Evolutionary conservation across 805 yeast species (phyloP).

Genomic region (Saccharomycopsis vini): DNA sequence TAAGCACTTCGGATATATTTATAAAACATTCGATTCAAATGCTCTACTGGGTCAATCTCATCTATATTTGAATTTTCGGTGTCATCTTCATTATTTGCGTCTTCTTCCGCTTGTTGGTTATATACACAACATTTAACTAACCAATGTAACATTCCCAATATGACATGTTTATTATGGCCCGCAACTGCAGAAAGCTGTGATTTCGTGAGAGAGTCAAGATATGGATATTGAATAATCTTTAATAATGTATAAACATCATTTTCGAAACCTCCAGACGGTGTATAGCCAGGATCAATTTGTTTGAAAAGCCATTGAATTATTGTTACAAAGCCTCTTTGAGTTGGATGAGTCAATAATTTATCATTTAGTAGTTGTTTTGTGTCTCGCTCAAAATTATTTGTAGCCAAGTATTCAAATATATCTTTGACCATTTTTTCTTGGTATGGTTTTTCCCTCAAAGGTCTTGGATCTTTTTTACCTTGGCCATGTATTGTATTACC

Average conservation of each 20-base stretch:
- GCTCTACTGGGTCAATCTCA: constrained; percentile 19
- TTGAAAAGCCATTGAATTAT: constrained; percentile 75
- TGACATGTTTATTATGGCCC: constrained; percentile 78
- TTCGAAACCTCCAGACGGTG: constrained; percentile 43
- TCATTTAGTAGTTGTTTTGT: constrained; percentile 60
- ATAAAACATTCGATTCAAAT: constrained; percentile 35
- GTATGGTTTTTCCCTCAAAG: constrained; percentile 62
- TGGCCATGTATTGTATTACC: not conserved
- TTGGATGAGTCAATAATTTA: constrained; percentile 63
- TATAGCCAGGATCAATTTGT: constrained; percentile 71
- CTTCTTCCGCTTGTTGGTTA: constrained; percentile 2
- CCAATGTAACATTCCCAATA: constrained; percentile 81
- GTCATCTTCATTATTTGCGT: constrained; percentile 23
- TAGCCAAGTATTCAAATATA: constrained; percentile 52
- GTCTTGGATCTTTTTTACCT: constrained; percentile 69
- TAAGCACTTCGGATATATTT: constrained; percentile 61
- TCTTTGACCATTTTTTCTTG: constrained; percentile 60
- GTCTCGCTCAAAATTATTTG: constrained; percentile 63
- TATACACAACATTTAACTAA: constrained; percentile 42
- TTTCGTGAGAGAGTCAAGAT: constrained; percentile 68
- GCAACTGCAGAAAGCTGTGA: constrained; percentile 88
- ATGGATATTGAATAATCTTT: constrained; percentile 66
- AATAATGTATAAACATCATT: constrained; percentile 64
- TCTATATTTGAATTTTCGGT: not conserved
- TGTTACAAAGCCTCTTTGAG: constrained; percentile 74